A percentile compares a stretch with the other conserved stretches of the same genome.
These are phyloP conservation scores for Fraxinus floribunda DNA, from an alignment of 305 asterid species.

Conservation along the genomic window DNA sequence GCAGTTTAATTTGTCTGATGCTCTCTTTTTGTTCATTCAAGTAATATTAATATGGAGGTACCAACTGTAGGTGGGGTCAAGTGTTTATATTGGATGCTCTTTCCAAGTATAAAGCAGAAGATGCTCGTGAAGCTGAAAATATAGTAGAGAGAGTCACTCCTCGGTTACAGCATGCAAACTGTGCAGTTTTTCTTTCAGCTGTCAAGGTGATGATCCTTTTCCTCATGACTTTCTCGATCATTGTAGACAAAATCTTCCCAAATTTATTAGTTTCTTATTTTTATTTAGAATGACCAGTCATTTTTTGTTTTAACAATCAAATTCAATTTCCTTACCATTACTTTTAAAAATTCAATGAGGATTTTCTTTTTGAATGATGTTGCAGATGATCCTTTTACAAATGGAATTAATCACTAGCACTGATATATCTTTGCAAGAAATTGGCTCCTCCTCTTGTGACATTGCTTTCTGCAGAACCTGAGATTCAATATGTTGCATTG, in stretches of 20 bases:
- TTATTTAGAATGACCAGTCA: conserved; percentile 10
- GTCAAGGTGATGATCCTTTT: conserved; percentile 66
- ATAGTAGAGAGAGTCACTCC: conserved; percentile 97
- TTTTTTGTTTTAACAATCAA: not conserved
- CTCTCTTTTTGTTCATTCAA: conserved; percentile 21
- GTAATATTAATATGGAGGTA: conserved; percentile 22
- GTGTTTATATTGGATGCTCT: conserved; percentile 98
- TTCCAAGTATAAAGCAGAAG: conserved; percentile 89
- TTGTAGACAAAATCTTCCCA: not conserved
- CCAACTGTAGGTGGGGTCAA: conserved; percentile 90
- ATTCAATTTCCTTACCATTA: not conserved
- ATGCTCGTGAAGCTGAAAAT: conserved; percentile 99
- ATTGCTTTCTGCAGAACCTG: conserved; percentile 97
- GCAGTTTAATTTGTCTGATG: not conserved
- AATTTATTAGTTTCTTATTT: conserved; percentile 11
- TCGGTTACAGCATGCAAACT: conserved; percentile 95
- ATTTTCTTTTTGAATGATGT: conserved; percentile 26
- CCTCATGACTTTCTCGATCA: conserved; percentile 19
- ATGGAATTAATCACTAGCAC: conserved; percentile 98
- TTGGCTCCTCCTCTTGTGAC: conserved; percentile 99
- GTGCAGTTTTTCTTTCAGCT: conserved; percentile 98
- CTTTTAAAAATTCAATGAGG: not conserved
- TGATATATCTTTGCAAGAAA: conserved; percentile 95
- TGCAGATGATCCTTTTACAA: conserved; percentile 98
- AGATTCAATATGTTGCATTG: conserved; percentile 96